Evolutionary conservation across 1,284 basidiomycete species (phyloP).

Genomic region (Cryptococcus hybrid): DNA sequence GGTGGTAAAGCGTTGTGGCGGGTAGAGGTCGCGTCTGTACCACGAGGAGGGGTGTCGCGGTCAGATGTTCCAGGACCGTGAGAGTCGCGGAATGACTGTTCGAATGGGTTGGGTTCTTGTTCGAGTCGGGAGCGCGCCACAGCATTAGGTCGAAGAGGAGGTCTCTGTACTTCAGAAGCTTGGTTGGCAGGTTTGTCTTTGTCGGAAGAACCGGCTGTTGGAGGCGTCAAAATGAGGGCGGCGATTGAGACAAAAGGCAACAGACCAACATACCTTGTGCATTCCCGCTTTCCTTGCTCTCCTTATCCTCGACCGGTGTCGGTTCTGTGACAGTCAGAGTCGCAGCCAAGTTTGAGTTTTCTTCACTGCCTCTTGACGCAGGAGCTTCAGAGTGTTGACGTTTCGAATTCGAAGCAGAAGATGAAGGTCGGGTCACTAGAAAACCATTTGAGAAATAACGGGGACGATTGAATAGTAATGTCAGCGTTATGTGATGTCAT

Average conservation of each 20-base stretch:
- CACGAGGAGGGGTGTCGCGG: conserved; percentile 51
- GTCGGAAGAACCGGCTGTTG: background rate
- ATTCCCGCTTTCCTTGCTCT: conserved; percentile 19
- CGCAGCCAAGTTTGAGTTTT: conserved; percentile 1
- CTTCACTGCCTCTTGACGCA: background rate
- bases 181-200: background rate
- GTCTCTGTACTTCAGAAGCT: conserved; percentile 19
- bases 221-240: too few species aligned
- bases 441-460: too few species aligned
- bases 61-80: conserved; percentile 51
- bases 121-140: conserved; percentile 43
- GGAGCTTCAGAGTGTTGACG: background rate
- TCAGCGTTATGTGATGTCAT: background rate
- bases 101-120: conserved; percentile 93
- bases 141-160: conserved; percentile 35
- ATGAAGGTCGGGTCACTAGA: conserved; percentile 14
- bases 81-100: conserved; percentile 74
- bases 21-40: conserved; percentile 43
- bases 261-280: too few species aligned
- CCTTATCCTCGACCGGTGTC: conserved; percentile 16
- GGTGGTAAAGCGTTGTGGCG: conserved; percentile 68
- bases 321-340: conserved; percentile 11
- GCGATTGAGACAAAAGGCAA: background rate
- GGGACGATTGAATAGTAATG: too few species aligned
- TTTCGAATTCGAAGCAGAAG: conserved; percentile 10